Evolutionary conservation across 202 grass and related monocot species (phyloP).

Genomic region (Zoysia matrella): DNA sequence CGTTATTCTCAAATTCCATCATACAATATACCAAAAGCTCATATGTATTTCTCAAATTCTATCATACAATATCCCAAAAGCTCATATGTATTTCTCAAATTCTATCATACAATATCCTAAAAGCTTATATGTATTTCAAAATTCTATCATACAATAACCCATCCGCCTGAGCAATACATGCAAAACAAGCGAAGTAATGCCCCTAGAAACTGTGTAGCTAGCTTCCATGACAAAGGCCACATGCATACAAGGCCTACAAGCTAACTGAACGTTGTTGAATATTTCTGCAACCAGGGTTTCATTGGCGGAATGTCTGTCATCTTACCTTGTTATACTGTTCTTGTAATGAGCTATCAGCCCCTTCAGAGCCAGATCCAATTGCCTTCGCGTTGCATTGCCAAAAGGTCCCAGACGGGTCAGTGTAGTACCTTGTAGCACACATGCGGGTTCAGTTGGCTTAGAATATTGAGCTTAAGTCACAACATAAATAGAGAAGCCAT

Average conservation of each 20-base stretch:
- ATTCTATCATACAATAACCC: neutral
- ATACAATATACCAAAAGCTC: too few relatives aligned
- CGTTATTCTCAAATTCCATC: slow-evolving; percentile 6
- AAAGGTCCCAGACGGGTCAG: slow-evolving; percentile 92
- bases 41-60: too few relatives aligned
- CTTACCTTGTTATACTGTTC: slow-evolving; percentile 93
- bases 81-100: too few relatives aligned
- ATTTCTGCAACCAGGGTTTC: neutral
- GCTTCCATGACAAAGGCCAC: neutral
- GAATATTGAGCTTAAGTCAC: slow-evolving; percentile 15
- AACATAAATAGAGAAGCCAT: slow-evolving; percentile 9
- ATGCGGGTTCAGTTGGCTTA: neutral
- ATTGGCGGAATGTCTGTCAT: neutral
- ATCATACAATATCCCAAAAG: too few relatives aligned
- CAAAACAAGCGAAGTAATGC: neutral
- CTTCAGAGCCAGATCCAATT: slow-evolving; percentile 58
- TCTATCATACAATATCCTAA: too few relatives aligned
- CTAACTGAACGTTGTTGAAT: neutral
- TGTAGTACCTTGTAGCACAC: slow-evolving; percentile 76
- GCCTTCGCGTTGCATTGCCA: slow-evolving; percentile 83
- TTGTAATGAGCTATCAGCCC: slow-evolving; percentile 94
- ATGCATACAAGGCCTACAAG: neutral
- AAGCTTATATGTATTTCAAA: neutral
- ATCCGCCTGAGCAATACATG: neutral
- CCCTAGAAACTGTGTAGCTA: neutral